Evolutionary conservation across 2,329 filamentous ascomycete species (phyloP).

Genomic region (Hypoxylon sp.): DNA sequence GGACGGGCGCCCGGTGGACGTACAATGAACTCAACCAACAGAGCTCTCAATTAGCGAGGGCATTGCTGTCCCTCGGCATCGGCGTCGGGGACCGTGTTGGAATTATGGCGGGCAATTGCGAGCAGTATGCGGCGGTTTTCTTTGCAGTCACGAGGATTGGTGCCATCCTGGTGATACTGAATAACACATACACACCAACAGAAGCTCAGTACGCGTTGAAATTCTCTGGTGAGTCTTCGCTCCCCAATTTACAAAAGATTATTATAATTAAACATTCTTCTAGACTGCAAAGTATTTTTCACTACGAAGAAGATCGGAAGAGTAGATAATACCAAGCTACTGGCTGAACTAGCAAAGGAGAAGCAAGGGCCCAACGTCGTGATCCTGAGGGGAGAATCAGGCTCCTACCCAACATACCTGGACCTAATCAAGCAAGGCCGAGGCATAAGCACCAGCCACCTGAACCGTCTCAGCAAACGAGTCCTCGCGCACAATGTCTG

Average conservation of each 20-base stretch:
- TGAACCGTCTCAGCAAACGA: constrained; percentile 67
- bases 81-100: constrained; percentile 78
- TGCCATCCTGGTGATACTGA: constrained; percentile 80
- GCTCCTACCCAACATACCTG: constrained; percentile 71
- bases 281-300: constrained; percentile 80
- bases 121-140: constrained; percentile 85
- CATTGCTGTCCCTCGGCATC: constrained; percentile 76
- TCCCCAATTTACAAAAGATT: not conserved
- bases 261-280: constrained; percentile 4
- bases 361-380: constrained; percentile 66
- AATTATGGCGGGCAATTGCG: constrained; percentile 83
- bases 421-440: constrained; percentile 69
- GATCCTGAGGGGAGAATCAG: constrained; percentile 70
- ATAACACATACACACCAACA: constrained; percentile 84
- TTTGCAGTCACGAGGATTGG: constrained; percentile 79
- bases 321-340: constrained; percentile 72
- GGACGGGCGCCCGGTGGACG: constrained; percentile 82
- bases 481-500: constrained; percentile 77
- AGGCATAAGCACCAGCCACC: constrained; percentile 62
- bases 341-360: constrained; percentile 66
- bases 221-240: constrained; percentile 71
- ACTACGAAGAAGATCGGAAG: constrained; percentile 78
- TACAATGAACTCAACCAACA: constrained; percentile 76
- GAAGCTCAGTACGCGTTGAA: constrained; percentile 80
- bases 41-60: constrained; percentile 73